Evolutionary conservation across 2,329 filamentous ascomycete genomes (phyloP).

Genomic region (Ascochyta pisi): DNA sequence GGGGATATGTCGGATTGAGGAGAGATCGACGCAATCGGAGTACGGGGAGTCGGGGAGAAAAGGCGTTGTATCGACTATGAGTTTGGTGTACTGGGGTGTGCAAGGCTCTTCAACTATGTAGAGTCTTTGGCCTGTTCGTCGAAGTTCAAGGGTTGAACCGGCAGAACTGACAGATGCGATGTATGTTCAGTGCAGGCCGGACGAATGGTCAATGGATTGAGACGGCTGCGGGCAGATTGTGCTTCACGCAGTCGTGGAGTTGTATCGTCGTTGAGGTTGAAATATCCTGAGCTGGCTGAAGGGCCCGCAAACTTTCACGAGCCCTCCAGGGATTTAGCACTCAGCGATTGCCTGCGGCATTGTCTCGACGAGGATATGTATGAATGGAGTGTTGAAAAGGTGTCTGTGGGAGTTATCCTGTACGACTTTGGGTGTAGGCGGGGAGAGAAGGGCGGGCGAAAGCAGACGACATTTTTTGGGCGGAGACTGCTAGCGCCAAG

Average conservation of each 20-base stretch:
- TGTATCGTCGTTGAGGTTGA: conserved; percentile 60
- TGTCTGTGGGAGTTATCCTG: conserved; percentile 36
- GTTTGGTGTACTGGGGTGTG: conserved; percentile 43
- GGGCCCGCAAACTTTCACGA: conserved; percentile 61
- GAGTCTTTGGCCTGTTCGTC: conserved; percentile 42
- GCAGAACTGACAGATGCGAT: conserved; percentile 44
- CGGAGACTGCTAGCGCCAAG: conserved; percentile 31
- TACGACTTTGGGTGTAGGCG: conserved; percentile 51
- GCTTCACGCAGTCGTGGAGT: conserved; percentile 46
- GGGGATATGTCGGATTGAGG: conserved; percentile 6
- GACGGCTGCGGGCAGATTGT: conserved; percentile 40
- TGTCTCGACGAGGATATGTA: conserved; percentile 53
- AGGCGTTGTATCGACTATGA: conserved; percentile 35
- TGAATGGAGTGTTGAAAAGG: conserved; percentile 31
- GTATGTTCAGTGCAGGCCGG: conserved; percentile 40
- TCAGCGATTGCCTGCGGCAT: conserved; percentile 57
- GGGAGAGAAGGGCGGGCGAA: conserved; percentile 40
- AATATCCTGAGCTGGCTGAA: conserved; percentile 81
- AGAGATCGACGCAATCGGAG: conserved; percentile 2
- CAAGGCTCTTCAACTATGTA: conserved; percentile 48
- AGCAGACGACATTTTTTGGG: conserved; percentile 34
- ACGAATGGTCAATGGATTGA: conserved; percentile 42
- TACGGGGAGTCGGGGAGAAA: conserved; percentile 19
- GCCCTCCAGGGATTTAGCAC: conserved; percentile 88
- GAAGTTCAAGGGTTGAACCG: conserved; percentile 41